phyloP scores from a whole-genome alignment of 495 filamentous ascomycete genomes.

The Chaetomium tenue region DNA sequence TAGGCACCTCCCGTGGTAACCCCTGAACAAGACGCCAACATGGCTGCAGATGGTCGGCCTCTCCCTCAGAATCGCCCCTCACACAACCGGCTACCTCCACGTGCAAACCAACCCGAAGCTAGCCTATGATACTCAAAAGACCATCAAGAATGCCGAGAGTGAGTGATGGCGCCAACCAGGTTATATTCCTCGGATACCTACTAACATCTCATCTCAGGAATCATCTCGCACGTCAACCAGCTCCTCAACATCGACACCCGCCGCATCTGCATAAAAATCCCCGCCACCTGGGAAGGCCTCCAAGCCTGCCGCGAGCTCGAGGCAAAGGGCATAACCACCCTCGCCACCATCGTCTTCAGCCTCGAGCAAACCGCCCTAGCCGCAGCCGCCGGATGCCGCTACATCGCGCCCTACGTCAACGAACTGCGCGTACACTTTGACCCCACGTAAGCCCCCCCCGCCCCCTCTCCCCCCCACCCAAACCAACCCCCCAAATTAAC shows the following conservation, averaged over 20 bases:
- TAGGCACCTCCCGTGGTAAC: slow-evolving; percentile 25
- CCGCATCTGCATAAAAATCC: slow-evolving; percentile 62
- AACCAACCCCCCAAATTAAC: background rate
- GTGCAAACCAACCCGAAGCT: slow-evolving; percentile 62
- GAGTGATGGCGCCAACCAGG: slow-evolving; percentile 18
- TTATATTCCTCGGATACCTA: slow-evolving; percentile 21
- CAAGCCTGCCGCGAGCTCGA: slow-evolving; percentile 60
- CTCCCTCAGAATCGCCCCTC: slow-evolving; percentile 43
- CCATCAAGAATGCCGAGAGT: slow-evolving; percentile 56
- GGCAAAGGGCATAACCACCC: slow-evolving; percentile 49
- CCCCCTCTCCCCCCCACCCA: background rate
- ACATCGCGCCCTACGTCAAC: slow-evolving; percentile 64
- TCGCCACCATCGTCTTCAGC: slow-evolving; percentile 63
- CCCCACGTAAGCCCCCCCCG: slow-evolving; percentile 39
- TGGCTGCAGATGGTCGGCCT: slow-evolving; percentile 45
- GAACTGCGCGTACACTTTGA: slow-evolving; percentile 63
- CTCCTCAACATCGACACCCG: slow-evolving; percentile 49
- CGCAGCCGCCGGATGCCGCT: slow-evolving; percentile 55
- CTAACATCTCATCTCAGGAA: slow-evolving; percentile 16
- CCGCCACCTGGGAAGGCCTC: slow-evolving; percentile 63
- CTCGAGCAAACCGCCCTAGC: slow-evolving; percentile 58
- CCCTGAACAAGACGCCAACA: slow-evolving; percentile 2
- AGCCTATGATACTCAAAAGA: slow-evolving; percentile 53
- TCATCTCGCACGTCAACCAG: slow-evolving; percentile 39
- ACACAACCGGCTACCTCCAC: slow-evolving; percentile 56